Evolutionary conservation across 306 rosid genomes (phyloP), one percentile per base, ranked within the genome.

Genomic region (Malus orientalis): DNA sequence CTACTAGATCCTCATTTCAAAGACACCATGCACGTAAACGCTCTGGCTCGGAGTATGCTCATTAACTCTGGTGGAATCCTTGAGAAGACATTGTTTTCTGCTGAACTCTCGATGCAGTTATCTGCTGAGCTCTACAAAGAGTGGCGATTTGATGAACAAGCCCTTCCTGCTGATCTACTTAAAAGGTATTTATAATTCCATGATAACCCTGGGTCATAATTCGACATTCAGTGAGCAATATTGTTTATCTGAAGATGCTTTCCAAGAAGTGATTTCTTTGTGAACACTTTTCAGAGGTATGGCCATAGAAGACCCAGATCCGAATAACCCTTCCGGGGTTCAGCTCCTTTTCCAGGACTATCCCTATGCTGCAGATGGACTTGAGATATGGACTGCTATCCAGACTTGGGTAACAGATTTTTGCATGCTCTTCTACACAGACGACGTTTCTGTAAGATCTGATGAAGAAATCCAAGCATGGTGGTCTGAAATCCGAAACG

Each of bases 351-450:
- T 90, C 71, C 27, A 62, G 59, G 97, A 92, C 74, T 92, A 92
- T 71, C 97, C 97, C 20, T 92, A 90, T 75, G 96, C 87, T 63
- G 83, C 72, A 32, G 96, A 92, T 74, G 97, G 96, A 71, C 87
- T 90, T 73, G 93, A 90, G 71, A 88, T 92, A 81, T 92, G 96
- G 96, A 69, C 80, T 12, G 86, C 92, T 75, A 90, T 92, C 66
- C 88, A 88, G 77, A 63, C 83, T 53, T 92, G 96, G 96, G 93
- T 90, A 20, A 81, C 74, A 19, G 86, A 85, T 75, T 90, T 84
- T 49, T 87, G 90, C 80, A 81, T 85, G 62, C 73, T 90, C 81
- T 90, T 88, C 86, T 90, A 92, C 78, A 44, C 80, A 78, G 85
- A 84, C 8, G 83, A 87, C 6, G 79, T 76, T 30, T 80, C 86